Base-by-base conservation (phyloP, 352 stramenopile species). In the Phytophthora chlamydospora region DNA sequence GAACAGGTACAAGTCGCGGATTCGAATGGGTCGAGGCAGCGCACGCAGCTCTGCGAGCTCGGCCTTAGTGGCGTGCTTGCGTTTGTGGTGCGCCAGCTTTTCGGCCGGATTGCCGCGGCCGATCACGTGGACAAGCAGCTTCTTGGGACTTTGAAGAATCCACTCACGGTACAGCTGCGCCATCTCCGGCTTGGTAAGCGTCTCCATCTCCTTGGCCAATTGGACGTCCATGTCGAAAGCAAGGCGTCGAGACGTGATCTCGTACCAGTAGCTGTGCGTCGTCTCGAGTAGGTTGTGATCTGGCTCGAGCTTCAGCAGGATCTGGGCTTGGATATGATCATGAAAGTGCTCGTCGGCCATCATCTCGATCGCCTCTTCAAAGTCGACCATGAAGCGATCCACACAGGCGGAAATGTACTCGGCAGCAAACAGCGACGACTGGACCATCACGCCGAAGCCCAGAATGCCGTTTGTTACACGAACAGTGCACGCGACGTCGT, bases 401-500 rank as follows among this genome's bases (percentile, higher is more conserved):
- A 96, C 77, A 39, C 81, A 90, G 4, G 59, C 57, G 3, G 71
- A 65, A 46, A 96, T 93, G 52, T 90, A 85, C 38, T 75, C 58
- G 0, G 84, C 73, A 14, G 73, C 71, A 21, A 91, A 90, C 36
- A 91, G 65, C 11, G 85, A 92, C n/a, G 87, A 93, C 57, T 93
- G 69, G 4, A 96, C 87, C 59, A 82, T 88, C 27, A 96, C 77
- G n/a, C 83, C 81, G 49, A 88, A 95, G 27, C 87, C 86, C 27
- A 95, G 70, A 42, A 96, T 82, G 27, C 87, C 84, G 45, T 95
- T 84, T 2, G 86, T 95, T 17, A 92, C 68, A 16, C 85, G 83
- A 53, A 92, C 80, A 0, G 75, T 91, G 61, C 89, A 97, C n/a
- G 83, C 93, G 10, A 97, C 89, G 31, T 93, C 85, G 68, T 97